phyloP scores from a whole-genome alignment of 371 early-diverging fungal genomes.

The Actinomortierella wolfii region DNA sequence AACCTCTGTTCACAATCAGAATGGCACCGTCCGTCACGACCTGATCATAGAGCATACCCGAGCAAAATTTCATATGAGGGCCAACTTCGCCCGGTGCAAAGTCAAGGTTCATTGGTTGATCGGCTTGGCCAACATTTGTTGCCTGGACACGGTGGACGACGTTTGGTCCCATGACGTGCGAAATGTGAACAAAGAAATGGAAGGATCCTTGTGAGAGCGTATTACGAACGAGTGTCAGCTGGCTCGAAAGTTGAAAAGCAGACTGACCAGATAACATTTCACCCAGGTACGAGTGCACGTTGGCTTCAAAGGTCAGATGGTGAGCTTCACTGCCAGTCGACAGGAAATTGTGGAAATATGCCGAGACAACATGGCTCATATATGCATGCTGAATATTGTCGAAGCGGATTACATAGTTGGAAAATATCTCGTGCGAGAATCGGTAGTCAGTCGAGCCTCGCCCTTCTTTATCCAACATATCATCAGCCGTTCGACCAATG shows the following conservation, averaged over 20 bases:
- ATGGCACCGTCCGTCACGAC: slow-evolving; percentile 36
- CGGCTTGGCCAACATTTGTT: slow-evolving; percentile 19
- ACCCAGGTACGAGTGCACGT: slow-evolving; percentile 40
- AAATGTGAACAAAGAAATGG: slow-evolving; percentile 54
- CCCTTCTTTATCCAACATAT: slow-evolving; percentile 48
- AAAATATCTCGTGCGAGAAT: slow-evolving; percentile 55
- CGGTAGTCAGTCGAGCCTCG: slow-evolving; percentile 53
- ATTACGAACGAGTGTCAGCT: slow-evolving; percentile 47
- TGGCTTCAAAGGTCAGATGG: slow-evolving; percentile 49
- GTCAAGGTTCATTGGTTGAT: slow-evolving; percentile 24
- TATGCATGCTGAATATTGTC: slow-evolving; percentile 52
- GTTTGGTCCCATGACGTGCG: slow-evolving; percentile 52
- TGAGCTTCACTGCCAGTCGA: slow-evolving; percentile 45
- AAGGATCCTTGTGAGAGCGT: slow-evolving; percentile 52
- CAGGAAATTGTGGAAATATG: slow-evolving; percentile 54
- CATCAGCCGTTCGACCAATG: slow-evolving; percentile 35
- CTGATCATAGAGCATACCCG: slow-evolving; percentile 37
- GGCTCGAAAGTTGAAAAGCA: slow-evolving; percentile 56
- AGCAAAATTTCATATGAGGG: slow-evolving; percentile 59
- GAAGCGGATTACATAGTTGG: slow-evolving; percentile 47
- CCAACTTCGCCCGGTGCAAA: slow-evolving; percentile 49
- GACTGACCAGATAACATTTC: slow-evolving; percentile 53
- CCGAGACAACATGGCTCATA: slow-evolving; percentile 45
- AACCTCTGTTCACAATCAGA: slow-evolving; percentile 31
- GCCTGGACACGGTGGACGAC: slow-evolving; percentile 46